Base-by-base conservation (phyloP, 2,329 filamentous ascomycete species). In the Fusarium sp. region DNA sequence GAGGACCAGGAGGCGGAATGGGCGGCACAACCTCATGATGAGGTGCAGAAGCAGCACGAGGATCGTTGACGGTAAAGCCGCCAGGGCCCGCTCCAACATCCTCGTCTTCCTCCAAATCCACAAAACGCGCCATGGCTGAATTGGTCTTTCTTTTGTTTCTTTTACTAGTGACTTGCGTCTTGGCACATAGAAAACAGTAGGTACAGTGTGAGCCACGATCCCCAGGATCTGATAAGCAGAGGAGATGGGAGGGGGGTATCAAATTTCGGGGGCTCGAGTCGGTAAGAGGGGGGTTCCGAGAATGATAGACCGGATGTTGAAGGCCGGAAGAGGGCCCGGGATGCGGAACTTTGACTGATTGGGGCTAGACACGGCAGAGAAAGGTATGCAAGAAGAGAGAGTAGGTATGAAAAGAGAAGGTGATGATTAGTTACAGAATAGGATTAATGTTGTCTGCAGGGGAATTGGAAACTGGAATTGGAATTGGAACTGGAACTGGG, bases 141-240 rank as follows among this genome's bases (percentile, higher is more conserved):
- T 27, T 7, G 45, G 36, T 62, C 45, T 52, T 13, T 52, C 20
- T 59, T 49, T 35, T 62, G 49, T 29, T 54, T 50, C 25, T 57
- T 50, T 41, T 41, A 64, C 45, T 69, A 68, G 63, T 27, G 31
- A 50, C 42, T 49, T 64, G 39, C 45, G 64, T 44, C 65, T 68
- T 68, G 65, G 65, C 65, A 61, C 63, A 33, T 65, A 25, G 22
- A 36, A 54, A 50, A 47, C 31, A 50, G 47, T 50, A 50, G 31
- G 59, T 70, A 67, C 70, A 73, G 67, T 73, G 70, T 70, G 70
- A 56, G 38, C 33, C 39, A 36, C 53, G 22, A 53, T 65, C 67
- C 71, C 68, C 74, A 76, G 76, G 74, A 77, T 77, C 76, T 77
- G 76, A 77, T 77, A 77, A 77, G 74, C 65, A 64, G 45, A 68